These are phyloP conservation scores for Globisporangium emineosum DNA, from an alignment of 352 stramenopile genomes.

Conservation along the genomic window DNA sequence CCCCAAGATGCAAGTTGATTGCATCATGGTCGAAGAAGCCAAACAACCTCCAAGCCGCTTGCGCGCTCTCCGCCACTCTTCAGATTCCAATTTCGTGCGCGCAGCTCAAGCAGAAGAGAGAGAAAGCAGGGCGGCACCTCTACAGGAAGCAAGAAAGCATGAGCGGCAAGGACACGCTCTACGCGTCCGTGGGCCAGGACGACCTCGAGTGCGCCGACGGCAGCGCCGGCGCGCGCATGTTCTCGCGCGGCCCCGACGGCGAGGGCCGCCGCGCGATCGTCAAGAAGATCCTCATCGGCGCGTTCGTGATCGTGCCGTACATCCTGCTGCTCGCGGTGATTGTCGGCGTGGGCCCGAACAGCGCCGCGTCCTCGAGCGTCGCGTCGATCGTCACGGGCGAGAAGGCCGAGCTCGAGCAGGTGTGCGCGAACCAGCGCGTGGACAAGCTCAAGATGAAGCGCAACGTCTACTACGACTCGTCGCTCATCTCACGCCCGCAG, in stretches of 20 bases:
- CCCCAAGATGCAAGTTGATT: background rate
- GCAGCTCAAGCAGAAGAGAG: background rate
- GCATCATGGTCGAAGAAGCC: background rate
- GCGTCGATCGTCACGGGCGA: conserved; percentile 19
- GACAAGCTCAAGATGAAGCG: conserved; percentile 69
- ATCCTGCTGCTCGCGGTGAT: conserved; percentile 57
- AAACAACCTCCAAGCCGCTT: background rate
- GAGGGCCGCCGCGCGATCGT: conserved; percentile 38
- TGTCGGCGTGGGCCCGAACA: conserved; percentile 24
- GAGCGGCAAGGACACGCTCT: conserved; percentile 39
- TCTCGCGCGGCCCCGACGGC: conserved; percentile 49
- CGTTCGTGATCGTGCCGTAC: conserved; percentile 59
- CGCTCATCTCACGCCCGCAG: conserved; percentile 56
- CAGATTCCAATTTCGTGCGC: conserved; percentile 3
- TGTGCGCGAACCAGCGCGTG: conserved; percentile 56
- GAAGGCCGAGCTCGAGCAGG: conserved; percentile 29
- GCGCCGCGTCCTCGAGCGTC: background rate
- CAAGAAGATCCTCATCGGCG: conserved; percentile 52
- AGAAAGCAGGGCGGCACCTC: background rate
- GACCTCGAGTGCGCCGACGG: conserved; percentile 57
- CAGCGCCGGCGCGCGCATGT: conserved; percentile 25
- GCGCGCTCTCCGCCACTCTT: background rate
- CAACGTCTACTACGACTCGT: conserved; percentile 85
- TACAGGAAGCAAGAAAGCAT: background rate
- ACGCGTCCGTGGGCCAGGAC: conserved; percentile 68